Base-by-base conservation (phyloP, 129 eudicot species). In the Flaveria sonorensis region DNA sequence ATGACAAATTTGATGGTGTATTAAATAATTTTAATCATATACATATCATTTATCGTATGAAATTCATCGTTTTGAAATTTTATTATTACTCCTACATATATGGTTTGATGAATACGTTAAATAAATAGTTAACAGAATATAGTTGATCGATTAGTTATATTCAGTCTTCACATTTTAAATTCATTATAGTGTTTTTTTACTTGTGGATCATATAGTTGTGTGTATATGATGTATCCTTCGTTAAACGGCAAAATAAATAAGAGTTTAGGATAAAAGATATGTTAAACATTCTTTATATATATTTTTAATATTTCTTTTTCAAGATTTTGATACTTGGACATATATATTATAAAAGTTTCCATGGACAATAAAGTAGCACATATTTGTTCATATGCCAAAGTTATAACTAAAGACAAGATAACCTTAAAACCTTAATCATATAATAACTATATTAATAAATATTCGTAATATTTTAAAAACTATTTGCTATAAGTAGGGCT, bases 381-480 rank as follows among this genome's bases (percentile, higher is more conserved):
- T 10, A 60, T 60, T 60, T 60, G 66, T 60, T 60, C 66, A 24
- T 60, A 60, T 60, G 55, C 73, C 52, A 68, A 43, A 68, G 12
- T 70, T 60, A 47, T 47, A 21, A 47, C 60, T 47, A 47, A 70
- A 70, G 74, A 70, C 74, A 70, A 70, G 7, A 24, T n/a, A 47
- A 46, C 74, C 74, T 70, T 47, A 68, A 45, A 20, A 43, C 21
- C 21, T 68, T 42, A 14, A 68, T 70, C 18, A 70, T 45, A 47
- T 14, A 69, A 12, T 60, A 60, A 60, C 30, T 21, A 23, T 13
- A 60, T 4, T 24, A 21, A 24, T 12, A 24, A 21, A 60, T 60
- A 36, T 24, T 60, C 66, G 13, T 60, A 57, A 10, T 55, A 15
- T 18, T 6, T n/a, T n/a, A n/a, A 53, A 55, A 55, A 55, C 21